Evolutionary conservation across 352 stramenopile species (phyloP), one percentile per base, ranked within the genome.

Genomic region (Lagenidium sp.): DNA sequence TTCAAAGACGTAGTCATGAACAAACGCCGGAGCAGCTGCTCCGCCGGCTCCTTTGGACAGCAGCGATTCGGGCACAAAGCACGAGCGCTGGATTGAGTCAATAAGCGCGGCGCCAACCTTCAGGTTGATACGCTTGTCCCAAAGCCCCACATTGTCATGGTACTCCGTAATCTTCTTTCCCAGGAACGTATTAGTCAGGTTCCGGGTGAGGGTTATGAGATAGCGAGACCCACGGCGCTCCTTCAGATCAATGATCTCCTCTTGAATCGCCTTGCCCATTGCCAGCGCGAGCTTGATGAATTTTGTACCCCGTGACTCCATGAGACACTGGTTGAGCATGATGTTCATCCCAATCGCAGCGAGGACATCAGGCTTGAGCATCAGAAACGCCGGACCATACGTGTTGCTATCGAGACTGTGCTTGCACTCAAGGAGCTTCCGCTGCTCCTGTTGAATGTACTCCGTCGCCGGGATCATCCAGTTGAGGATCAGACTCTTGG

Each of bases 61-160:
- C 4, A 76, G 41, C 63, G 60, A 18, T 55, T 62, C 20, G 54
- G 74, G 70, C n/a, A 83, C 61, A 36, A 79, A 85, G 47, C 78
- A 91, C 31, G 80, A 87, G 24, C 76, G 75, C 43, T 90, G 73
- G 43, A 94, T 77, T 37, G 70, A 76, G 25, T 91, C 77, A 4
- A 94, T 65, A 12, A 94, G 39, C 1, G 74, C 75, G 0, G 78
- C 77, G n/a, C 82, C 82, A 16, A 97, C 67, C 56, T 97, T 96
- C 24, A 95, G 68, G 53, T 95, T 87, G 8, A 94, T 56, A 10
- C 78, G 65, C 45, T 87, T 89, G 45, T 89, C 68, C 93, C 90
- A 98, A 11, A 67, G 65, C 13, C 80, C 82, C 6, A 85, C 72
- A 6, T 55, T 71, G n/a, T 93, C 68, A 40, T 85, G 57, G 31